Conservation (phyloP, 148 eudicot species). For the Beta vulgaris region DNA sequence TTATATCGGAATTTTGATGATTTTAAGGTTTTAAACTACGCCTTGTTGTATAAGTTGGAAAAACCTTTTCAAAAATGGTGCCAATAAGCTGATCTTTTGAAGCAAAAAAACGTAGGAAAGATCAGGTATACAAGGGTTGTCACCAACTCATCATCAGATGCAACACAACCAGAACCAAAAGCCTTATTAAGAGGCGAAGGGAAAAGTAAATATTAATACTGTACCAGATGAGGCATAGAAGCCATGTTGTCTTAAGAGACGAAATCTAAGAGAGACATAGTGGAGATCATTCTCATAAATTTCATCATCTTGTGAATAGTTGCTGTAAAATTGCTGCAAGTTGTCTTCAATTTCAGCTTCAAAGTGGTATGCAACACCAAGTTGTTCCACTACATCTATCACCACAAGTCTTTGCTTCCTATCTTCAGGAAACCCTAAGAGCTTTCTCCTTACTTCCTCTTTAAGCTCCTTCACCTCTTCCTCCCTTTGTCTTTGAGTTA, state of each 20-base stretch:
- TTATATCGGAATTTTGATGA: too few species aligned
- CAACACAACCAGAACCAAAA: too few species aligned
- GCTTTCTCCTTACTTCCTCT: constrained; percentile 34
- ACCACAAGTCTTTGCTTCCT: constrained; percentile 16
- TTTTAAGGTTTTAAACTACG: too few species aligned
- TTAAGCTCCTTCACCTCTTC: constrained; percentile 16
- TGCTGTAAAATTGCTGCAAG: constrained; percentile 21
- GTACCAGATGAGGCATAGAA: constrained; percentile 26
- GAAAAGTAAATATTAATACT: not conserved
- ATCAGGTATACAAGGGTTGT: too few species aligned
- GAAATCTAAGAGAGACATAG: constrained; percentile 43
- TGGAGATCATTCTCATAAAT: constrained; percentile 28
- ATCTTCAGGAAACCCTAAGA: not conserved
- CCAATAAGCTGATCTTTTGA: too few species aligned
- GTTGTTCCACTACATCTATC: constrained; percentile 38
- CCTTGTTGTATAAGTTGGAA: too few species aligned
- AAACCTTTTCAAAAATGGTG: too few species aligned
- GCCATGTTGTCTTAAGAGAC: constrained; percentile 38
- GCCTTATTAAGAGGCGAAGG: too few species aligned
- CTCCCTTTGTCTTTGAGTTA: not conserved
- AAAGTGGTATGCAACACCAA: constrained; percentile 49
- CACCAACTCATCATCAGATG: too few species aligned
- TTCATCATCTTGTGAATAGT: not conserved
- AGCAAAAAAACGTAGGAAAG: too few species aligned
- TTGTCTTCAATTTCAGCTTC: constrained; percentile 36